Percentiles rank a stretch among this genome's conserved stretches.
phyloP scores from a whole-genome alignment of 108 stramenopile genomes.

The Parmales sp. region DNA sequence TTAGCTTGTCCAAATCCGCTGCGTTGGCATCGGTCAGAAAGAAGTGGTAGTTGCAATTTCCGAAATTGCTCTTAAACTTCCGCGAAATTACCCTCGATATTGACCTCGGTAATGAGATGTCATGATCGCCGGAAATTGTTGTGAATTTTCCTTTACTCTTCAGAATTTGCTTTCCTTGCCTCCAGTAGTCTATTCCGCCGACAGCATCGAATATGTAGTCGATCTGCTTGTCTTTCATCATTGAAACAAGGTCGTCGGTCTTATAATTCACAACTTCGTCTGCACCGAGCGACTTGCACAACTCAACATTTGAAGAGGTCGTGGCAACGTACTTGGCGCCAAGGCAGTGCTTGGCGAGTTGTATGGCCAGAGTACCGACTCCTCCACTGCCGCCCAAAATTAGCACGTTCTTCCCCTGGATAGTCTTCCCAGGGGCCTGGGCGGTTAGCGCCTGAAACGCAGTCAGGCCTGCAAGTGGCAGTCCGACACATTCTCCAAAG shows the following conservation, averaged over 20 bases:
- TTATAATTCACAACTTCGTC: conserved; percentile 28
- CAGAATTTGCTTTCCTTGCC: background rate
- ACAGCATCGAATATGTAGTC: background rate
- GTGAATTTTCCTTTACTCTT: background rate
- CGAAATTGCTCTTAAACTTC: background rate
- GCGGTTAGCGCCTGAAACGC: background rate
- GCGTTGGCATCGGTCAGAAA: background rate
- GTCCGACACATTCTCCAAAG: background rate
- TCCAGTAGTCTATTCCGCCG: background rate
- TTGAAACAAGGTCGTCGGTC: background rate
- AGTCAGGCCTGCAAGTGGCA: background rate
- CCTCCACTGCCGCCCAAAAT: conserved; percentile 32
- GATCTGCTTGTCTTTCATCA: background rate
- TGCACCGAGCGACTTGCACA: conserved; percentile 23
- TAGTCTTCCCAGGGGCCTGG: background rate
- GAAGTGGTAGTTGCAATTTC: background rate
- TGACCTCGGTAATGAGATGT: background rate
- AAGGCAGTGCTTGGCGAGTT: conserved; percentile 15
- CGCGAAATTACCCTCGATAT: background rate
- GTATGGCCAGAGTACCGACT: conserved; percentile 20
- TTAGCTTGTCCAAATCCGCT: background rate
- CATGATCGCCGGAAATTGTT: background rate
- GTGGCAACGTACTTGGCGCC: conserved; percentile 16
- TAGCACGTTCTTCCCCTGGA: background rate
- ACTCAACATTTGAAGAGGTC: conserved; percentile 19